Evolutionary conservation across 2,329 filamentous ascomycete genomes (phyloP).

Genomic region (Trichophyton mentagrophytes): DNA sequence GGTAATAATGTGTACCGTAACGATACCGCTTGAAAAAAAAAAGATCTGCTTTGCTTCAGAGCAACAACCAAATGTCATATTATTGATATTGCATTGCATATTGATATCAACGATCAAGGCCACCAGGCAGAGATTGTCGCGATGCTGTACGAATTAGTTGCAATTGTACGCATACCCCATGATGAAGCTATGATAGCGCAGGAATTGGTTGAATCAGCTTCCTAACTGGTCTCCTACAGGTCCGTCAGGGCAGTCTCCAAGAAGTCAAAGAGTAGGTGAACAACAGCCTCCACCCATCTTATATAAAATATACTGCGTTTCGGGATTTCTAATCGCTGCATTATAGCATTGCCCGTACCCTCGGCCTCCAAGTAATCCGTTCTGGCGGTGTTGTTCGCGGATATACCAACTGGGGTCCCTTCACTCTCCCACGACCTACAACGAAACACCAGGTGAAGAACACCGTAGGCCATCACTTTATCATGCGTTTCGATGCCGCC

Average conservation of each 20-base stretch:
- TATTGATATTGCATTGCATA: neutral
- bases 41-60: neutral
- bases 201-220: neutral
- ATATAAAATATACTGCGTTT: constrained; percentile 5
- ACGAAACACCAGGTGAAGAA: constrained; percentile 73
- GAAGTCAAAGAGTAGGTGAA: constrained; percentile 84
- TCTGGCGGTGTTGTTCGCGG: constrained; percentile 82
- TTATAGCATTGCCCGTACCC: constrained; percentile 69
- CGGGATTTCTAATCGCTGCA: neutral
- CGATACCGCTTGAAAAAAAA: neutral
- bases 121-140: constrained; percentile 10
- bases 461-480: constrained; percentile 85
- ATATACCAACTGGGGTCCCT: constrained; percentile 89
- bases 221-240: constrained; percentile 40
- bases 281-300: neutral
- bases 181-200: neutral
- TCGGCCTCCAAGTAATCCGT: constrained; percentile 69
- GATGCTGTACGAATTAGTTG: constrained; percentile 98
- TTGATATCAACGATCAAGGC: neutral
- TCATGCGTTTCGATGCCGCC: constrained; percentile 86
- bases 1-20: neutral
- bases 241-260: constrained; percentile 74
- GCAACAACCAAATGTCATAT: neutral
- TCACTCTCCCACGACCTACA: constrained; percentile 67
- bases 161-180: constrained; percentile 54